Conservation (phyloP, 768 basidiomycete genomes). For the Nidularia sp. region DNA sequence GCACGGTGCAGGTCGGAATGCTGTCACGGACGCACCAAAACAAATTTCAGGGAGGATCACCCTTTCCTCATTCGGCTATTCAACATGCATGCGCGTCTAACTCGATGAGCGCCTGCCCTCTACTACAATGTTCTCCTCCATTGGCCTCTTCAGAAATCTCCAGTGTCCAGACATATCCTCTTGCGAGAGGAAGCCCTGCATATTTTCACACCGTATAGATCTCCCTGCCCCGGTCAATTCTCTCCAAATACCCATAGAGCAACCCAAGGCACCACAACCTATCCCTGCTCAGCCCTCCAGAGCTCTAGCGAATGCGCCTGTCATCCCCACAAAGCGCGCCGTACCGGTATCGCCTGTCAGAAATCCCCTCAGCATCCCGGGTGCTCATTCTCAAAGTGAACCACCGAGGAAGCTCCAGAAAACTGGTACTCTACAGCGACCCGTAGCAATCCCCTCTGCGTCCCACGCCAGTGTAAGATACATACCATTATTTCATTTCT, state of each 20-base stretch:
- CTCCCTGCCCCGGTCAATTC: constrained; percentile 23
- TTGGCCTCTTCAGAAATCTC: constrained; percentile 52
- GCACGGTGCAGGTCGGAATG: too few relatives aligned
- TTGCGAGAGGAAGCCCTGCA: constrained; percentile 52
- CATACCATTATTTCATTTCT: too few relatives aligned
- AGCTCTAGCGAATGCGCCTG: constrained; percentile 12
- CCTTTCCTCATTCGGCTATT: neutral
- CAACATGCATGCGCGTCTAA: neutral
- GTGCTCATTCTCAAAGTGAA: constrained; percentile 25
- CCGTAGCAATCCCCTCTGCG: constrained; percentile 37
- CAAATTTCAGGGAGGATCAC: neutral
- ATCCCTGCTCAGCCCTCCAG: constrained; percentile 5
- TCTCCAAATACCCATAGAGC: constrained; percentile 33
- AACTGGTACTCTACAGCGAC: constrained; percentile 36
- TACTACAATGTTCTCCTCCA: constrained; percentile 56
- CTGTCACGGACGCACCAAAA: too few relatives aligned
- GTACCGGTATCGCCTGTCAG: constrained; percentile 25
- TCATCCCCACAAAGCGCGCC: constrained; percentile 52
- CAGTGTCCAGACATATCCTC: constrained; percentile 51
- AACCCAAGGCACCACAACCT: constrained; percentile 7
- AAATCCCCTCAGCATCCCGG: constrained; percentile 5
- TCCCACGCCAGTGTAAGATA: constrained; percentile 25
- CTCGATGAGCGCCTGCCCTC: neutral
- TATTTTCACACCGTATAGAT: constrained; percentile 59
- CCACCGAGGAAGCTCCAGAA: constrained; percentile 67